These are phyloP conservation scores for Lepidium campestre DNA, from an alignment of 441 rosid species.

Conservation along the genomic window DNA sequence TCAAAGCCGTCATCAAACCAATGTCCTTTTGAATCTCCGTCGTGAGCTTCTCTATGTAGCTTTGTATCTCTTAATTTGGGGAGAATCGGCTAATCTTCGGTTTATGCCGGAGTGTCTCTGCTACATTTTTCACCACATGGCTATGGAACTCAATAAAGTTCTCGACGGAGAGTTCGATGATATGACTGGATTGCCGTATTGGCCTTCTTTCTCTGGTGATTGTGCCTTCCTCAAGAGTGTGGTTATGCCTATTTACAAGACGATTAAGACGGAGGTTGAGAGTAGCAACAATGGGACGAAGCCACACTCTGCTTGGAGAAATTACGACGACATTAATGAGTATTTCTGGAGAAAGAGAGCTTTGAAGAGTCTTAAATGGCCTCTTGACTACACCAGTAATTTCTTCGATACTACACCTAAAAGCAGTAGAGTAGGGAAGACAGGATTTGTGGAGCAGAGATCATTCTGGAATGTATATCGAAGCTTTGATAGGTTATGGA, in stretches of 20 bases:
- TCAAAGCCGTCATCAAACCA: constrained; percentile 30
- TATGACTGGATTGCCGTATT: constrained; percentile 47
- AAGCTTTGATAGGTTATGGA: constrained; percentile 64
- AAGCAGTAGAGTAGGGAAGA: constrained; percentile 54
- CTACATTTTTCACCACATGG: constrained; percentile 62
- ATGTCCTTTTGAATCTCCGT: constrained; percentile 37
- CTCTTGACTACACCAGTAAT: constrained; percentile 40
- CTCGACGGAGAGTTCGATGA: constrained; percentile 51
- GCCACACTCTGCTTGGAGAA: constrained; percentile 67
- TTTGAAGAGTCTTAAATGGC: constrained; percentile 54
- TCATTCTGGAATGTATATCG: constrained; percentile 61
- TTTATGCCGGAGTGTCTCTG: constrained; percentile 59
- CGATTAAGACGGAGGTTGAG: constrained; percentile 49
- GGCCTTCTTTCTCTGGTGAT: constrained; percentile 54
- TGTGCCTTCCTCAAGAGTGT: constrained; percentile 49
- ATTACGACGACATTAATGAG: constrained; percentile 68
- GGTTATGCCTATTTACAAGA: constrained; percentile 53
- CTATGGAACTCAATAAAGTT: constrained; percentile 54
- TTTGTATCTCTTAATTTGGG: constrained; percentile 57
- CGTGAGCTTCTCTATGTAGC: constrained; percentile 60
- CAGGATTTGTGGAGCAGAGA: constrained; percentile 70
- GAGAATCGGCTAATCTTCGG: constrained; percentile 58
- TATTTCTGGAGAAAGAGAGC: constrained; percentile 71
- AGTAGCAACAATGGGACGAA: constrained; percentile 57
- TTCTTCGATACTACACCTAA: constrained; percentile 36